phyloP scores from a whole-genome alignment of 441 rosid genomes.

The Monsonia emarginata region DNA sequence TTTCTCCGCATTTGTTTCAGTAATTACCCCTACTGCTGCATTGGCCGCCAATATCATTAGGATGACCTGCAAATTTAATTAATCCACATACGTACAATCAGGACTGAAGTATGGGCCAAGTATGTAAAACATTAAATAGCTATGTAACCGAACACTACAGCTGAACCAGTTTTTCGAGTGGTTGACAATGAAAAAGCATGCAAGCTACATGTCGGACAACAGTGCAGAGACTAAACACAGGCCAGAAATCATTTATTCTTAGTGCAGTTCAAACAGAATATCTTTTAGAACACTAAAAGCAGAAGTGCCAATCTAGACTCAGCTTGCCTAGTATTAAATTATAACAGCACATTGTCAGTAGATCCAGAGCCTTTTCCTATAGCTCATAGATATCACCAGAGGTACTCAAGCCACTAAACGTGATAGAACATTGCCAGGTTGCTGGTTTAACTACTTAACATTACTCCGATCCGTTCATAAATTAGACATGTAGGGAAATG shows the following conservation, averaged over 20 bases:
- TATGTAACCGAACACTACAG: slow-evolving; percentile 2
- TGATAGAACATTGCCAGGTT: no score
- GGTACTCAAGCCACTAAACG: no score
- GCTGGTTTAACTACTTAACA: not conserved
- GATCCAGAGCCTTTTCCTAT: not conserved
- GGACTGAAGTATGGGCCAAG: slow-evolving; percentile 12
- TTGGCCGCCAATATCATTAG: slow-evolving; percentile 95
- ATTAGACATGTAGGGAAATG: not conserved
- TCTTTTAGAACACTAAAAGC: not conserved
- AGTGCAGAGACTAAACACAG: not conserved
- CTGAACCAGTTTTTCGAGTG: not conserved
- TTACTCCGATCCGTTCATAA: no score
- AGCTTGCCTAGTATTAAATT: not conserved
- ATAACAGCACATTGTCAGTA: not conserved
- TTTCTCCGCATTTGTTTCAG: slow-evolving; percentile 98
- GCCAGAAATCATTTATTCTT: not conserved
- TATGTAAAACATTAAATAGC: slow-evolving; percentile 5
- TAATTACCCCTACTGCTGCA: slow-evolving; percentile 95
- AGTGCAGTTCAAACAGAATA: not conserved
- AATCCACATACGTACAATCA: slow-evolving; percentile 6
- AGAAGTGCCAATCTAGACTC: not conserved
- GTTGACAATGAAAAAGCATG: not conserved
- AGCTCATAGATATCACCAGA: not conserved
- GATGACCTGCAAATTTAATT: slow-evolving; percentile 50
- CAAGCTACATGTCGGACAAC: not conserved